Evolutionary conservation across 768 basidiomycete genomes (phyloP).

Genomic region (Collybia nuda): DNA sequence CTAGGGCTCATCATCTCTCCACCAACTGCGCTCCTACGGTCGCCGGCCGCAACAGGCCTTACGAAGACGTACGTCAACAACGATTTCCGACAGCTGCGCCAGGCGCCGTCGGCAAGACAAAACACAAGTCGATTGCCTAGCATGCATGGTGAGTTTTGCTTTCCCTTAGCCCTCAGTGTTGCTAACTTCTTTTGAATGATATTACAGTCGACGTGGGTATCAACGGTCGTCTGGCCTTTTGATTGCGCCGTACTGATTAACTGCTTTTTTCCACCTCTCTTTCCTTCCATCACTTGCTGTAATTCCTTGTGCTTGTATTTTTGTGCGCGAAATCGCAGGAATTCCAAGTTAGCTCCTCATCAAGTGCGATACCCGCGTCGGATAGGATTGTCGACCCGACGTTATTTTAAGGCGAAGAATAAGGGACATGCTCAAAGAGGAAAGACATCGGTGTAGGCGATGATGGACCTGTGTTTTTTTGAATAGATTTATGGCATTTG

Average conservation of each 20-base stretch:
- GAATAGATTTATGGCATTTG: too few relatives aligned
- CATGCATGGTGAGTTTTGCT: conserved; percentile 60
- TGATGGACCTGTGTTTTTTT: too few relatives aligned
- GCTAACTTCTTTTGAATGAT: not conserved
- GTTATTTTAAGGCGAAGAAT: not conserved
- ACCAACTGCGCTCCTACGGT: conserved; percentile 60
- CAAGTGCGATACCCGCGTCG: not conserved
- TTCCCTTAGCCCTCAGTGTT: not conserved
- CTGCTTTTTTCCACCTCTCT: conserved; percentile 1
- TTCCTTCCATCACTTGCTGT: not conserved
- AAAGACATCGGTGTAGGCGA: too few relatives aligned
- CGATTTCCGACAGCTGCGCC: conserved; percentile 77
- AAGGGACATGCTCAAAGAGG: not conserved
- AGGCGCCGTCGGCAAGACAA: conserved; percentile 65
- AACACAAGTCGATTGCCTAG: conserved; percentile 88
- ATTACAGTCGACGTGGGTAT: conserved; percentile 41
- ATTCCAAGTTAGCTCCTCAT: conserved; percentile 4
- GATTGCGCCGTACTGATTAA: conserved; percentile 13
- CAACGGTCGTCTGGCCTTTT: conserved; percentile 26
- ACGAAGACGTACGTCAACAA: conserved; percentile 83
- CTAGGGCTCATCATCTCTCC: conserved; percentile 63
- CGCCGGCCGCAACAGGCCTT: conserved; percentile 66
- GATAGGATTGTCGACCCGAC: not conserved
- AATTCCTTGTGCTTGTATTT: not conserved
- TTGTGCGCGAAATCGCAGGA: not conserved